Percentiles rank a stretch among this genome's conserved stretches.
phyloP scores from a whole-genome alignment of 1,139 yeast species.

The Geotrichum reessii region DNA sequence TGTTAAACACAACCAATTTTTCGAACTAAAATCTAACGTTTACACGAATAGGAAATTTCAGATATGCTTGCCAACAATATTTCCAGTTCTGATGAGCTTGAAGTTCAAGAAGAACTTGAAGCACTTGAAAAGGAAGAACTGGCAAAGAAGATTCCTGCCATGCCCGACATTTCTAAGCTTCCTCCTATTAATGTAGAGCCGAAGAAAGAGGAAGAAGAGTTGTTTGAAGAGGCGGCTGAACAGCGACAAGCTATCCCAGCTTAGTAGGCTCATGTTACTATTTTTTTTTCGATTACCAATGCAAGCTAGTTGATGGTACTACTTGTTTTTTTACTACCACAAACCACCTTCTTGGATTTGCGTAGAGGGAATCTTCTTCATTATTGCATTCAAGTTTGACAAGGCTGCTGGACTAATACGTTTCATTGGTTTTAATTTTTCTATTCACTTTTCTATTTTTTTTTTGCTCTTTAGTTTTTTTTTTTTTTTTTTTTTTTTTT shows the following conservation, averaged over 20 bases:
- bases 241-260: constrained; percentile 12
- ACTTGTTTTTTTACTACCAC: no score
- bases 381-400: neutral
- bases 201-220: neutral
- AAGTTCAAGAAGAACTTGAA: constrained; percentile 60
- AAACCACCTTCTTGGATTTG: neutral
- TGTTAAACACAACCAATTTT: neutral
- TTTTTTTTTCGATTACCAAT: no score
- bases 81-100: constrained; percentile 54
- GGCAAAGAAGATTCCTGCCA: constrained; percentile 23
- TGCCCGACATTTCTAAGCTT: constrained; percentile 13
- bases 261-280: neutral
- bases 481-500: no score
- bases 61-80: constrained; percentile 43
- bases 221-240: neutral
- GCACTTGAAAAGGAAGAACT: constrained; percentile 44
- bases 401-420: no score
- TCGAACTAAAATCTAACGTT: neutral
- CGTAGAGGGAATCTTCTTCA: neutral
- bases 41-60: constrained; percentile 36
- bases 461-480: no score
- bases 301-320: no score
- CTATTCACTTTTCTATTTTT: no score
- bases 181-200: neutral
- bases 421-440: no score